Conservation (phyloP, 306 rosid species). For the Quercus agrifolia region DNA sequence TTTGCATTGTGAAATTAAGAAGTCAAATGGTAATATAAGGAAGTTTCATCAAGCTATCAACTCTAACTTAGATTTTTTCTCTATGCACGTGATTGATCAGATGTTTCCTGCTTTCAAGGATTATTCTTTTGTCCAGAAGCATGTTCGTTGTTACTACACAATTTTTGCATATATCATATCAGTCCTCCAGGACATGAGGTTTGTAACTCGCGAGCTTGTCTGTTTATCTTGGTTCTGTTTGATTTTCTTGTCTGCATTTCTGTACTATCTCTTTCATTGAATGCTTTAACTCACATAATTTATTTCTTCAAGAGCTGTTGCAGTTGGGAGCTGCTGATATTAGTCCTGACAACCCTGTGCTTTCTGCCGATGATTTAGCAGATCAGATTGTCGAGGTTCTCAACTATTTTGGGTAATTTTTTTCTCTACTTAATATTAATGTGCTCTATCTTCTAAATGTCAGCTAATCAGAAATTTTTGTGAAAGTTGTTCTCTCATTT, state of each 20-base stretch:
- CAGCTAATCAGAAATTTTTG: not conserved
- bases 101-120: conserved; percentile 94
- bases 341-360: conserved; percentile 51
- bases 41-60: conserved; percentile 8
- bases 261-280: conserved; percentile 11
- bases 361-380: conserved; percentile 88
- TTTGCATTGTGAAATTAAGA: not conserved
- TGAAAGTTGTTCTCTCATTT: not conserved
- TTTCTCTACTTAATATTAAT: conserved; percentile 12
- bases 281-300: conserved; percentile 28
- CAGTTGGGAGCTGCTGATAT: conserved; percentile 91
- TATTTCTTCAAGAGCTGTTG: conserved; percentile 66
- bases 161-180: conserved; percentile 93
- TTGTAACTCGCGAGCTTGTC: conserved; percentile 39
- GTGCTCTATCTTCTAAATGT: not conserved
- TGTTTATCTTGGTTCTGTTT: conserved; percentile 10
- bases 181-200: conserved; percentile 99
- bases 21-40: conserved; percentile 1
- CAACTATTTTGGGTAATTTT: conserved; percentile 74
- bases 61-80: conserved; percentile 31
- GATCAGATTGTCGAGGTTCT: conserved; percentile 96
- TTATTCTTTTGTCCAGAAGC: conserved; percentile 90
- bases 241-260: conserved; percentile 8
- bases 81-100: conserved; percentile 49
- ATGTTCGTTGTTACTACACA: conserved; percentile 85